Conservation (phyloP, 2,329 filamentous ascomycete genomes). For the Pseudogymnoascus sp. region DNA sequence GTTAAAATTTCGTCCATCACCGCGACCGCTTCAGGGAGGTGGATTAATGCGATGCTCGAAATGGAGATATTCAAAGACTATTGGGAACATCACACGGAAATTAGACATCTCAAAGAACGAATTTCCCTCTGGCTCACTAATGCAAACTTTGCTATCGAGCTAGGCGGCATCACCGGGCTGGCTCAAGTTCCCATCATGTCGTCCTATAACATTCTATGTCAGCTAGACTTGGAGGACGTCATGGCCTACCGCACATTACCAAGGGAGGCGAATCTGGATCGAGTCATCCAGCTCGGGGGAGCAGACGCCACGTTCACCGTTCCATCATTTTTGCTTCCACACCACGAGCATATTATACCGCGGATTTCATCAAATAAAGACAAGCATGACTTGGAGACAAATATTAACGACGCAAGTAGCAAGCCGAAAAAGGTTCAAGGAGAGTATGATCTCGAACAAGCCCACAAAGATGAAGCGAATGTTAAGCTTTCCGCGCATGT, state of each 20-base stretch:
- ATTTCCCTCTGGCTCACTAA: constrained; percentile 44
- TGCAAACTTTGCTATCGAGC: constrained; percentile 45
- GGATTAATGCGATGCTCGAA: constrained; percentile 40
- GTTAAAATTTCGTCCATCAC: constrained; percentile 43
- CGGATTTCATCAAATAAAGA: constrained; percentile 30
- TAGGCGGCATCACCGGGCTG: constrained; percentile 37
- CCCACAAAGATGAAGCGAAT: constrained; percentile 40
- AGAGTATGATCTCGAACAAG: constrained; percentile 33
- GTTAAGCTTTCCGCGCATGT: constrained; percentile 42
- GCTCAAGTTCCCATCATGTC: constrained; percentile 43
- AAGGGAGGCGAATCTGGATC: constrained; percentile 35
- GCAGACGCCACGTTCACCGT: constrained; percentile 42
- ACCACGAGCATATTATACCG: constrained; percentile 47
- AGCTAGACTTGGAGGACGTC: constrained; percentile 40
- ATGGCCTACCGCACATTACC: constrained; percentile 42
- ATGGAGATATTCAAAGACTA: constrained; percentile 44
- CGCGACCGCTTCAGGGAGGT: constrained; percentile 42
- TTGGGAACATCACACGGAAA: constrained; percentile 35
- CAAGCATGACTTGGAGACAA: constrained; percentile 29
- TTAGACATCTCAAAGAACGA: constrained; percentile 38
- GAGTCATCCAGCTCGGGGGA: constrained; percentile 44
- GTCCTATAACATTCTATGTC: constrained; percentile 39
- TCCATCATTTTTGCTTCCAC: constrained; percentile 44
- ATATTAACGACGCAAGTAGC: constrained; percentile 36
- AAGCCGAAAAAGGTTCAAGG: constrained; percentile 36